These are phyloP conservation scores for Microstegium vimineum DNA, from an alignment of 176 grass and related monocot species.

Conservation along the genomic window DNA sequence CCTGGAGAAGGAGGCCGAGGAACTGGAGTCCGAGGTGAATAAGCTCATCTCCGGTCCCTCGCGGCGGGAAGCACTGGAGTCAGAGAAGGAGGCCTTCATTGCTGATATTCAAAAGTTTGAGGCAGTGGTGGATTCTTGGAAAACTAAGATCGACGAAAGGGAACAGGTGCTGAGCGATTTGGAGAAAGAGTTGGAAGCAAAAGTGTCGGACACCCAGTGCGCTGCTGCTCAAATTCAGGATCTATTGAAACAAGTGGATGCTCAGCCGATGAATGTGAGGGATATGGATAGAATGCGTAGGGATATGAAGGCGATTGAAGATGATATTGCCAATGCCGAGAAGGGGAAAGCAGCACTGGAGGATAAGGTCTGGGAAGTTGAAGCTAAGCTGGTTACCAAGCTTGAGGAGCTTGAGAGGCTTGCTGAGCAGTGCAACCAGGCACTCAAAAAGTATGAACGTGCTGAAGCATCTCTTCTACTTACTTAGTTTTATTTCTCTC, in stretches of 20 bases:
- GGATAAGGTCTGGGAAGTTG: constrained; percentile 79
- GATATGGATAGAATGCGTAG: constrained; percentile 65
- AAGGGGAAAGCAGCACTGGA: constrained; percentile 40
- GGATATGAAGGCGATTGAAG: constrained; percentile 57
- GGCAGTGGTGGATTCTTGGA: constrained; percentile 61
- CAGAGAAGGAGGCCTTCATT: constrained; percentile 34
- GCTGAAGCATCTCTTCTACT: background rate
- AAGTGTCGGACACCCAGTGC: constrained; percentile 39
- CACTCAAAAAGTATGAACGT: constrained; percentile 55
- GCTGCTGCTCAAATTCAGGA: background rate
- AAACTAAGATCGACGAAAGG: constrained; percentile 49
- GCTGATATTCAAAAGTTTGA: constrained; percentile 74
- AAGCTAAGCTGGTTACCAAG: constrained; percentile 45
- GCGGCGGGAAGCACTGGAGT: constrained; percentile 31
- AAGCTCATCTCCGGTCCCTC: constrained; percentile 47
- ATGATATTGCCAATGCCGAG: constrained; percentile 54
- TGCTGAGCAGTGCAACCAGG: constrained; percentile 62
- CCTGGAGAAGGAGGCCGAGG: constrained; percentile 52
- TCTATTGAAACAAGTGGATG: constrained; percentile 39
- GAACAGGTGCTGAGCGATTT: constrained; percentile 22
- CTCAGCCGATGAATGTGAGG: constrained; percentile 58
- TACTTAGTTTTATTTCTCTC: background rate
- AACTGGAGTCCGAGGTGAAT: constrained; percentile 38
- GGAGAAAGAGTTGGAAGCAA: constrained; percentile 58
- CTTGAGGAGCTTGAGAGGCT: constrained; percentile 54